Conservation (phyloP, 2,329 filamentous ascomycete genomes). For the Escovopsis sp. region DNA sequence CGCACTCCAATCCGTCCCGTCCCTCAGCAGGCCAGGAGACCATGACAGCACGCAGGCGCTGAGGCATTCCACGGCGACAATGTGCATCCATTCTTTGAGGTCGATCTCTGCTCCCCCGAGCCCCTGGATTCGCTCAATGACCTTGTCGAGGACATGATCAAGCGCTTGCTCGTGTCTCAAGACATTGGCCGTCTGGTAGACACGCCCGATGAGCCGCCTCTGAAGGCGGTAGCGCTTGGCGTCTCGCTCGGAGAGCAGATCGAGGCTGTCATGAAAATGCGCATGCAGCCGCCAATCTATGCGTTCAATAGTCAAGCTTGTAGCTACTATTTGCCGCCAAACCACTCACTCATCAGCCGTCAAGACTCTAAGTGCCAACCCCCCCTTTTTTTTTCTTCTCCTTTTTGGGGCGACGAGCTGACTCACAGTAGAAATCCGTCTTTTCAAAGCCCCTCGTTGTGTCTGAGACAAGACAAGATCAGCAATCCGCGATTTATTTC, state of each 20-base stretch:
- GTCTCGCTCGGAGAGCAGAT: conserved; percentile 35
- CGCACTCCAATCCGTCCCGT: conserved; percentile 30
- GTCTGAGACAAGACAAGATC: conserved; percentile 16
- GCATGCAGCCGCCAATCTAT: conserved; percentile 24
- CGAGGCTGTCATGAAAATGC: conserved; percentile 29
- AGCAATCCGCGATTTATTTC: no score
- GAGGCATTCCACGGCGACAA: conserved; percentile 36
- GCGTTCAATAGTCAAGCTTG: conserved; percentile 26
- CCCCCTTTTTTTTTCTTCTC: no score
- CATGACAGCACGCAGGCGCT: conserved; percentile 35
- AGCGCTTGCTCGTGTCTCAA: conserved; percentile 26
- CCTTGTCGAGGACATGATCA: conserved; percentile 24
- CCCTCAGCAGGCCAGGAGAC: conserved; percentile 33
- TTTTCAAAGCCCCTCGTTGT: conserved; percentile 33
- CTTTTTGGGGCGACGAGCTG: background rate
- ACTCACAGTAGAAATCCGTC: conserved; percentile 36
- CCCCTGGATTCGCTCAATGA: conserved; percentile 20
- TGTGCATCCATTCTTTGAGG: conserved; percentile 42
- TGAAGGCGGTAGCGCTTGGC: conserved; percentile 32
- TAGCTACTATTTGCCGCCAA: conserved; percentile 23
- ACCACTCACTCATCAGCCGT: background rate
- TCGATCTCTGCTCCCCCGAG: conserved; percentile 28
- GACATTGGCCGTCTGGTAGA: conserved; percentile 30
- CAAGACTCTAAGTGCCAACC: no score
- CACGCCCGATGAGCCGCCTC: conserved; percentile 32